Evolutionary conservation across 2,329 filamentous ascomycete species (phyloP).

Genomic region (Phoma herbarum): DNA sequence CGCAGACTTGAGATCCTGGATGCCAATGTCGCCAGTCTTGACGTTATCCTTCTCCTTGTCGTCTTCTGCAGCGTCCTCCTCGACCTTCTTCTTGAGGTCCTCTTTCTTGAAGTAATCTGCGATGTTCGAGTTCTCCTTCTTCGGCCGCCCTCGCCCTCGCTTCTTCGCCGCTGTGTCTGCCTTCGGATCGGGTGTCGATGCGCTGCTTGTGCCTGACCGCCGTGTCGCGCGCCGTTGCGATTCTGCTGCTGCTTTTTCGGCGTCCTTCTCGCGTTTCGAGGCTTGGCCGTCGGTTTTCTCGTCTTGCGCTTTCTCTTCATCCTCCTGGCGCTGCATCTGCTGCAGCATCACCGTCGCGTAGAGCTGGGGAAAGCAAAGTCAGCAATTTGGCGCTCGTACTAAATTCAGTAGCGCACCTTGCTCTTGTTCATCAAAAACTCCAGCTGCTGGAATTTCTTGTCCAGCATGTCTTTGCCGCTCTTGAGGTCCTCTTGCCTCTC

Average conservation of each 20-base stretch:
- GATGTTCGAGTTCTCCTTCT: constrained; percentile 58
- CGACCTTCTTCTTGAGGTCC: constrained; percentile 62
- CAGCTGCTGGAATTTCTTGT: constrained; percentile 61
- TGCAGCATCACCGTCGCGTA: constrained; percentile 62
- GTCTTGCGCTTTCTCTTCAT: constrained; percentile 57
- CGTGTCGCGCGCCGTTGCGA: constrained; percentile 59
- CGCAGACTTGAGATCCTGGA: constrained; percentile 78
- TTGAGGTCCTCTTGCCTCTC: constrained; percentile 58
- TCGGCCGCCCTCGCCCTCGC: constrained; percentile 50
- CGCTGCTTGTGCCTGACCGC: constrained; percentile 35
- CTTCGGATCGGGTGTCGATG: constrained; percentile 27
- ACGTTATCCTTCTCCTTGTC: constrained; percentile 66
- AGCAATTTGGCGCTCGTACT: neutral
- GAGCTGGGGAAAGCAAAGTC: constrained; percentile 39
- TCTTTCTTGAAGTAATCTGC: constrained; percentile 69
- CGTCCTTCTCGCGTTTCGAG: constrained; percentile 57
- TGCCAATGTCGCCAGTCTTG: constrained; percentile 67
- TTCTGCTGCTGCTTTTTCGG: constrained; percentile 57
- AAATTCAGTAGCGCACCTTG: constrained; percentile 45
- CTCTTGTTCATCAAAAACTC: constrained; percentile 63
- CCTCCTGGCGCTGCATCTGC: constrained; percentile 62
- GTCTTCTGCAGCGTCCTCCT: constrained; percentile 65
- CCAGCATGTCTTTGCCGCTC: constrained; percentile 56
- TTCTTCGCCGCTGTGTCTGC: constrained; percentile 33
- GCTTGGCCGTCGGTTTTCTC: constrained; percentile 56